These are phyloP conservation scores for Friedmanniomyces endolithicus DNA, from an alignment of 495 filamentous ascomycete species.

Conservation along the genomic window DNA sequence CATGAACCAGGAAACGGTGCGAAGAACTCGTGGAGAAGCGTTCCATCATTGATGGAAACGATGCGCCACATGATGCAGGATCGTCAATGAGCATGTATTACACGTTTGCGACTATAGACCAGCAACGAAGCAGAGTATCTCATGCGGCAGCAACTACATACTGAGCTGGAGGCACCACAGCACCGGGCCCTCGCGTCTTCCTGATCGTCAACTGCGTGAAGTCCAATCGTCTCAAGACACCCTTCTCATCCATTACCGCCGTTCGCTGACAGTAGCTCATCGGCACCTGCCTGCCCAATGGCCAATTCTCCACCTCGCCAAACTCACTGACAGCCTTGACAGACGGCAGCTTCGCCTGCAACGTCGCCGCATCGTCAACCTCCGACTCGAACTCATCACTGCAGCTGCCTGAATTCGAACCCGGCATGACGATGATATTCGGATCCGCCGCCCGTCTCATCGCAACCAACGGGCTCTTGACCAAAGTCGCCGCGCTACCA, in stretches of 20 bases:
- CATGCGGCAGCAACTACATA: not conserved
- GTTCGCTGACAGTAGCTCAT: not conserved
- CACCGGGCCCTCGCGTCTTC: not conserved
- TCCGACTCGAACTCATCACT: constrained; percentile 2
- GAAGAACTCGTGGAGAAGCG: too few species aligned
- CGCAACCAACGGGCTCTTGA: constrained; percentile 5
- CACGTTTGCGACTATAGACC: too few species aligned
- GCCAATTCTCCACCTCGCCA: constrained; percentile 1
- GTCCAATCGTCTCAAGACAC: constrained; percentile 1
- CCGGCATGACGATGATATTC: not conserved
- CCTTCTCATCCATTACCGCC: not conserved
- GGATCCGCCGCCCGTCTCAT: constrained; percentile 6
- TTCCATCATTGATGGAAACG: too few species aligned
- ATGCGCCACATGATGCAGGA: too few species aligned
- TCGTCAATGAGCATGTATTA: too few species aligned
- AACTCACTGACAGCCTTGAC: constrained; percentile 2
- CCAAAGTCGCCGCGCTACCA: constrained; percentile 1
- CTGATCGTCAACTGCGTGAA: constrained; percentile 1
- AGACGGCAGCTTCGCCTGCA: constrained; percentile 5
- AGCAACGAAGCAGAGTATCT: not conserved
- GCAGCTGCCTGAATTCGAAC: not conserved
- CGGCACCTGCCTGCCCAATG: not conserved
- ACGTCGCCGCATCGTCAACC: constrained; percentile 11
- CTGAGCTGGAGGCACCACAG: not conserved
- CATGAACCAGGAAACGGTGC: too few species aligned